These are phyloP conservation scores for Fraxinus floribunda DNA, from an alignment of 305 asterid genomes.

Conservation along the genomic window DNA sequence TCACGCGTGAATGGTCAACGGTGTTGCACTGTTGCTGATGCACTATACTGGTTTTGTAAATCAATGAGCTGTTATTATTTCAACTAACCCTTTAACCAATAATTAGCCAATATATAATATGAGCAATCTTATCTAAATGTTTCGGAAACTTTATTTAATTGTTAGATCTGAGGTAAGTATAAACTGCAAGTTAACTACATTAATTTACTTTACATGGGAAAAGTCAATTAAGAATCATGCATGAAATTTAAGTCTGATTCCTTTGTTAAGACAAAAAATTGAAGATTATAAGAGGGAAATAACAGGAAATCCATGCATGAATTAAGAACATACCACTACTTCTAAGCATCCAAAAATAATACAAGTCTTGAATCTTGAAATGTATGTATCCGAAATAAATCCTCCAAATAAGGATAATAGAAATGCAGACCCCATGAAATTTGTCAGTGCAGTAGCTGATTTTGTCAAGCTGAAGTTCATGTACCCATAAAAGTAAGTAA, in stretches of 20 bases:
- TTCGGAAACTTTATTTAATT: not conserved
- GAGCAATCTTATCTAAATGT: not conserved
- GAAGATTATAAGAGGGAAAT: not conserved
- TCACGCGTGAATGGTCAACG: not conserved
- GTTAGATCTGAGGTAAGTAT: not conserved
- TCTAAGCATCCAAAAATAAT: slow-evolving; percentile 57
- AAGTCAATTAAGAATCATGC: not conserved
- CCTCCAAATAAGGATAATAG: slow-evolving; percentile 62
- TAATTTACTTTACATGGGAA: not conserved
- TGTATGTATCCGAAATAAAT: slow-evolving; percentile 63
- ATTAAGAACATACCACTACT: slow-evolving; percentile 41
- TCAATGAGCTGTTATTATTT: not conserved
- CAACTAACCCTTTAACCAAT: not conserved
- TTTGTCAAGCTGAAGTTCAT: slow-evolving; percentile 72
- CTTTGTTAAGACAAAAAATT: not conserved
- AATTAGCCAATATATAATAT: not conserved
- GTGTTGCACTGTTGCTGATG: not conserved
- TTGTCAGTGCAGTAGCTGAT: slow-evolving; percentile 66
- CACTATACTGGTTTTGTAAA: not conserved
- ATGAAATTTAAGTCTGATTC: not conserved
- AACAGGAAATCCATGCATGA: not conserved
- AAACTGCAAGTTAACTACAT: not conserved
- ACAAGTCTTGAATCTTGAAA: slow-evolving; percentile 68
- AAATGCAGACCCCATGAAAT: slow-evolving; percentile 69
- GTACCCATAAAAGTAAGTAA: slow-evolving; percentile 63